These are phyloP conservation scores for Eustoma russellianum DNA, from an alignment of 257 asterid species.

Conservation along the genomic window DNA sequence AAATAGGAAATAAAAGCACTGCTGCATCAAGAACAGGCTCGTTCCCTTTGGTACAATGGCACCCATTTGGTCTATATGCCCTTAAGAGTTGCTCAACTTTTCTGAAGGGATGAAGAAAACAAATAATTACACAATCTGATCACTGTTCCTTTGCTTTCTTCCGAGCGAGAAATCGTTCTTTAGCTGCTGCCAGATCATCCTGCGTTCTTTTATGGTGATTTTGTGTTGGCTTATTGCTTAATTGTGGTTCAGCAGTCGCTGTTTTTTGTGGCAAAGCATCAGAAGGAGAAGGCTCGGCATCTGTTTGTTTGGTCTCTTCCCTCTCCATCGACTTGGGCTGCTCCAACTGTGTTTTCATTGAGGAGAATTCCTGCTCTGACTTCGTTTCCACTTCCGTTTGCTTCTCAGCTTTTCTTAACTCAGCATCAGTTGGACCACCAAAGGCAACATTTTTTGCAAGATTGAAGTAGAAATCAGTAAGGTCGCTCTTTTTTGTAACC, in stretches of 20 bases:
- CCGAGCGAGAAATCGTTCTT: slow-evolving; percentile 65
- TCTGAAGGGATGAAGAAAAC: too few relatives aligned
- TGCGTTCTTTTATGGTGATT: slow-evolving; percentile 44
- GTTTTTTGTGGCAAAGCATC: slow-evolving; percentile 26
- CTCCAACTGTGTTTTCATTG: slow-evolving; percentile 19
- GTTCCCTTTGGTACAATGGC: too few relatives aligned
- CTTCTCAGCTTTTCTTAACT: slow-evolving; percentile 29
- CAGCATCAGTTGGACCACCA: slow-evolving; percentile 50
- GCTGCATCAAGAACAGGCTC: too few relatives aligned
- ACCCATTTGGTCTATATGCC: too few relatives aligned
- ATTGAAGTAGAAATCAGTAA: slow-evolving; percentile 78
- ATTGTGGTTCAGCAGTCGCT: slow-evolving; percentile 11
- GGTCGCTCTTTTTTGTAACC: slow-evolving; percentile 84
- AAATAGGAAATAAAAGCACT: too few relatives aligned
- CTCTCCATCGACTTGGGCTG: slow-evolving; percentile 24
- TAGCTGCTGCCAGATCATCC: slow-evolving; percentile 52
- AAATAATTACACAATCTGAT: background rate
- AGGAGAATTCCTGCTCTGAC: slow-evolving; percentile 25
- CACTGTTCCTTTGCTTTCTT: slow-evolving; percentile 51
- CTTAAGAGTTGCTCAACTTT: too few relatives aligned
- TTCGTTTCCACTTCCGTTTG: slow-evolving; percentile 22
- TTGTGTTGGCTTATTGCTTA: slow-evolving; percentile 28
- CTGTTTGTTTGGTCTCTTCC: slow-evolving; percentile 15
- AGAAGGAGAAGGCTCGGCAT: slow-evolving; percentile 28
- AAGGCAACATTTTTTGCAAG: slow-evolving; percentile 69